Percentiles rank a stretch among this genome's conserved stretches.
Conservation (phyloP, 345 rosid species). For the Clausena lansium region DNA sequence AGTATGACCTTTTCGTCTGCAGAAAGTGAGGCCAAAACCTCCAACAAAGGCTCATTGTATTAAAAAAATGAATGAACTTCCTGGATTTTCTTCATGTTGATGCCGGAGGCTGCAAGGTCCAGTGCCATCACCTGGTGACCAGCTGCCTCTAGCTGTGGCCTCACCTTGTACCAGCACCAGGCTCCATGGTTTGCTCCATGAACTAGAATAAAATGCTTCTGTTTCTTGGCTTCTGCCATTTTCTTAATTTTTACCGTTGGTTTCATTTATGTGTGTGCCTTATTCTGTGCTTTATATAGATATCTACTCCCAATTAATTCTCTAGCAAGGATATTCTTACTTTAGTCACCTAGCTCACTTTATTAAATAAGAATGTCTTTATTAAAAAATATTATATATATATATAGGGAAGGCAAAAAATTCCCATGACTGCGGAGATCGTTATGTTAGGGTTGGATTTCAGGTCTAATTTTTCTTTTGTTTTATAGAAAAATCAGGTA, state of each 20-base stretch:
- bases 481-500: too few species aligned
- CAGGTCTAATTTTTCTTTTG: too few species aligned
- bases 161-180: conserved; percentile 70
- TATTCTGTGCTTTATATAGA: too few species aligned
- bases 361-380: too few species aligned
- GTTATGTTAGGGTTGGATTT: too few species aligned
- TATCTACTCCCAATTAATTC: too few species aligned
- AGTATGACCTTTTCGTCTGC: too few species aligned
- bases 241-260: neutral
- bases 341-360: too few species aligned
- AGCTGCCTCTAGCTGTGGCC: conserved; percentile 38
- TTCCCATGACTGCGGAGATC: too few species aligned
- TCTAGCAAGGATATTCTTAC: too few species aligned
- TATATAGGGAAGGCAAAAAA: too few species aligned
- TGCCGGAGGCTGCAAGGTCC: neutral
- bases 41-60: conserved; percentile 47
- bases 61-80: conserved; percentile 37
- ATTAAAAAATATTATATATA: too few species aligned
- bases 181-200: conserved; percentile 65
- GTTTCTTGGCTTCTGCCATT: conserved; percentile 15
- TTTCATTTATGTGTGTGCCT: neutral
- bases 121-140: conserved; percentile 50
- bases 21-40: conserved; percentile 18
- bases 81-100: conserved; percentile 26
- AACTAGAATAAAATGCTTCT: conserved; percentile 53